Percentiles rank a stretch among this genome's conserved stretches.
phyloP scores from a whole-genome alignment of 805 yeast species.

The Starmerella bacillaris region DNA sequence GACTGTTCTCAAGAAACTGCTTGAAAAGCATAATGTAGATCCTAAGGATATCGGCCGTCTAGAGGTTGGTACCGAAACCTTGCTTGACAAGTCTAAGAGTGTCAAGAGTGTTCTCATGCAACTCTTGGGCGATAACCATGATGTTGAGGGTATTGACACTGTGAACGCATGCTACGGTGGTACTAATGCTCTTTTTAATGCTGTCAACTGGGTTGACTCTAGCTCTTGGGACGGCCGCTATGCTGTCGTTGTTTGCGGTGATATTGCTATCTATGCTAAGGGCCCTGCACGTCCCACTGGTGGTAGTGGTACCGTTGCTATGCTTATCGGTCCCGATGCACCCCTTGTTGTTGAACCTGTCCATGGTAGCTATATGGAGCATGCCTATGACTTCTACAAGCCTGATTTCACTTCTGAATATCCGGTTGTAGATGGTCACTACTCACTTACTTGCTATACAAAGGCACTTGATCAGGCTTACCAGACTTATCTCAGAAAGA shows the following conservation, averaged over 20 bases:
- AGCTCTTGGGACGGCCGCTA: slow-evolving; percentile 96
- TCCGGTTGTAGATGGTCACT: slow-evolving; percentile 96
- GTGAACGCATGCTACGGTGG: slow-evolving; percentile 98
- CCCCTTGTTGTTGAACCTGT: slow-evolving; percentile 80
- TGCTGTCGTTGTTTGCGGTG: slow-evolving; percentile 93
- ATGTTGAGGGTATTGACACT: slow-evolving; percentile 91
- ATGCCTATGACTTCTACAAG: slow-evolving; percentile 92
- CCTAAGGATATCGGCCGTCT: slow-evolving; percentile 70
- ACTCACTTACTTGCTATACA: slow-evolving; percentile 81
- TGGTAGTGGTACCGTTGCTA: slow-evolving; percentile 94
- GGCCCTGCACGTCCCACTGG: slow-evolving; percentile 99
- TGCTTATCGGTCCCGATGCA: slow-evolving; percentile 92
- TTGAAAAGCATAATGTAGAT: slow-evolving; percentile 70
- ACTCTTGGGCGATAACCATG: slow-evolving; percentile 71
- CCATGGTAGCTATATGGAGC: slow-evolving; percentile 89
- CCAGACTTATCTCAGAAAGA: slow-evolving; percentile 47
- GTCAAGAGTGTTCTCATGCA: slow-evolving; percentile 93
- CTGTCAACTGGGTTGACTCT: slow-evolving; percentile 91
- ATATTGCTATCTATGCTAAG: slow-evolving; percentile 89
- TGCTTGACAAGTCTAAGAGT: slow-evolving; percentile 89
- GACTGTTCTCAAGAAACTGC: slow-evolving; percentile 64
- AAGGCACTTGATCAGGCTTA: slow-evolving; percentile 83
- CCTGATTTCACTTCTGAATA: slow-evolving; percentile 93
- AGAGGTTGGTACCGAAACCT: slow-evolving; percentile 96
- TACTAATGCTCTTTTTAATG: slow-evolving; percentile 82